Evolutionary conservation across 495 filamentous ascomycete genomes (phyloP).

Genomic region (Penicillium ochrochloron): DNA sequence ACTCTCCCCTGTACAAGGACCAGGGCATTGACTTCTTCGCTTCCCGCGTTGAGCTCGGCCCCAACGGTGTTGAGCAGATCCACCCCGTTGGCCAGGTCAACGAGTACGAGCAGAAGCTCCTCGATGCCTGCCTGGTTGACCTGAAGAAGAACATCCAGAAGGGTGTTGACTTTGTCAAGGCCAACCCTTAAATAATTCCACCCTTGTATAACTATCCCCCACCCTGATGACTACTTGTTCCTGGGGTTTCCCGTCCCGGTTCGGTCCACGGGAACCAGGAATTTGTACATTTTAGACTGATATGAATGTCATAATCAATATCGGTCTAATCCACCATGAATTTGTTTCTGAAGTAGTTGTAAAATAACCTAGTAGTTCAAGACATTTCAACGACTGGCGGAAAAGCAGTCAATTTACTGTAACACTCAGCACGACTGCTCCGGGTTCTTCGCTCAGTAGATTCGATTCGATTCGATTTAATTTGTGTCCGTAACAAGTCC

Average conservation of each 20-base stretch:
- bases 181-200: conserved; percentile 63
- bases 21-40: conserved; percentile 96
- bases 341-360: background rate
- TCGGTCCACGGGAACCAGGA: conserved; percentile 11
- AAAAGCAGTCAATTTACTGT: background rate
- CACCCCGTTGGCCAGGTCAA: conserved; percentile 79
- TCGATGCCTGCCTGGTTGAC: conserved; percentile 82
- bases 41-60: conserved; percentile 90
- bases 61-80: conserved; percentile 94
- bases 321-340: conserved; percentile 24
- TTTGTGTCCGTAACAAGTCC: background rate
- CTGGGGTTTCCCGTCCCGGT: background rate
- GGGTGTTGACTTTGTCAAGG: conserved; percentile 71
- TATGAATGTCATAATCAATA: conserved; percentile 26
- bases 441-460: background rate
- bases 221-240: conserved; percentile 17
- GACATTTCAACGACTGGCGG: background rate
- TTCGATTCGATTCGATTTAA: background rate
- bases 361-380: background rate
- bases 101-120: conserved; percentile 83
- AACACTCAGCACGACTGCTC: background rate
- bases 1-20: conserved; percentile 96
- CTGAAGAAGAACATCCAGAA: conserved; percentile 89
- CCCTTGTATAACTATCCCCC: conserved; percentile 29
- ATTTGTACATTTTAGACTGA: conserved; percentile 33